Base-by-base conservation (phyloP, 306 rosid species). In the Cicer chorassanicum region DNA sequence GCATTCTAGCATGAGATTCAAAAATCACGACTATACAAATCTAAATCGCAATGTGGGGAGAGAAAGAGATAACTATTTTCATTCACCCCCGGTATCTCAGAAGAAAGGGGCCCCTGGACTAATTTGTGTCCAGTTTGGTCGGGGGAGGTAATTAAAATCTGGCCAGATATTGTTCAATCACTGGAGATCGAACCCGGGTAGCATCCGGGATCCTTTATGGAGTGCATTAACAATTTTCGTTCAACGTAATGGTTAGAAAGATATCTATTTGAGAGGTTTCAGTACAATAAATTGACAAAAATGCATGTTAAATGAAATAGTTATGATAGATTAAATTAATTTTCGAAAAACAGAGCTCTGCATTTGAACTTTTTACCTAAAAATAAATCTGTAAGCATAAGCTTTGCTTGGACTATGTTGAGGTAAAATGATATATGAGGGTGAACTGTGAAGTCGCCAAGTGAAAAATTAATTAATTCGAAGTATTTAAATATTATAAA, bases 361-460 rank as follows among this genome's bases (percentile, higher is more conserved):
- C 39, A 18, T n/a, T 39, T 9, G 14, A 69, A 57, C 46, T 9
- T 10, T 18, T 56, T 36, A 15, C 7, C 44, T 18, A 38, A 45
- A 77, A 77, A 48, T 43, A 72, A 5, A 50, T 60, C 60, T 36
- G 69, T 9, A 60, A 77, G 13, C 62, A 36, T 48, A n/a, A 6
- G 36, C 38, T 68, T 38, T 9, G 42, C 60, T 59, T 46, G 65
- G 70, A 38, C 12, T 55, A 19, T 18, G n/a, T 36, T 59, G 14
- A 19, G 42, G 51, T 43, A 34, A 57, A 46, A 70, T 48, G n/a
- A 60, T 5, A 59, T 60, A 54, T 39, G 38, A 78, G 39, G 1
- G 70, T 18, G 9, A 78, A 39, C 16, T 3, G 70, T 18, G 9
- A 77, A 39, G 34, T 44, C 65, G 13, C 16, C 40, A 49, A 50